Evolutionary conservation across 2,329 filamentous ascomycete species (phyloP), one percentile per base, ranked within the genome.

Genomic region (Fusarium redolens): DNA sequence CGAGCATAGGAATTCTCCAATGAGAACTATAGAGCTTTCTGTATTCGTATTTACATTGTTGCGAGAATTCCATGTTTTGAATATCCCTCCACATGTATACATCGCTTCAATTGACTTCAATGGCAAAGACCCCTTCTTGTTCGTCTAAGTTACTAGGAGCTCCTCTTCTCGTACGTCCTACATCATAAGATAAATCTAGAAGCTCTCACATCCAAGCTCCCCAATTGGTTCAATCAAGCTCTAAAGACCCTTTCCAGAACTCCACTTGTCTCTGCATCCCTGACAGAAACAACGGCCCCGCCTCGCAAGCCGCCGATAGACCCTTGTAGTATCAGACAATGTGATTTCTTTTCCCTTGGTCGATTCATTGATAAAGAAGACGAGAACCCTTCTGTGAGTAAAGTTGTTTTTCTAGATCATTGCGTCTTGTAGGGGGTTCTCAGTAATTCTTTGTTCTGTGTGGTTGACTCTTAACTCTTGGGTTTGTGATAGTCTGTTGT

Each of bases 301-400:
- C 72, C 65, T 68, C 69, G 69, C 74, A 65, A 73, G 69, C 66
- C 69, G 71, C 69, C 73, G 69, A 58, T 63, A 45, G 65, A 33
- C 61, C 66, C 70, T 48, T 50, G 70, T 48, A 67, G 45, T 38
- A 73, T 73, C 71, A 67, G 71, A 56, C 70, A 68, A 73, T 73
- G 38, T 54, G 61, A 47, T 51, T 51, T 54, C 64, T 37, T 61
- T 40, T 63, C 8, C 48, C 38, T 50, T 62, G 51, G 48, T 68
- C 40, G 47, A 40, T 62, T 62, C 22, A 50, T 57, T 70, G 41
- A 75, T 75, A 74, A 75, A 69, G n/a, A 60, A 71, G 64, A 28
- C 43, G 47, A 58, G 25, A 18, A 20, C 44, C 70, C 59, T 52
- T 22, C 37, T 31, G 38, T 25, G 22, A 30, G 17, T 15, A 28